Percentiles rank a stretch among this genome's conserved stretches.
Conservation (phyloP, 1,284 basidiomycete genomes). For the Malassezia yamatoensis region DNA sequence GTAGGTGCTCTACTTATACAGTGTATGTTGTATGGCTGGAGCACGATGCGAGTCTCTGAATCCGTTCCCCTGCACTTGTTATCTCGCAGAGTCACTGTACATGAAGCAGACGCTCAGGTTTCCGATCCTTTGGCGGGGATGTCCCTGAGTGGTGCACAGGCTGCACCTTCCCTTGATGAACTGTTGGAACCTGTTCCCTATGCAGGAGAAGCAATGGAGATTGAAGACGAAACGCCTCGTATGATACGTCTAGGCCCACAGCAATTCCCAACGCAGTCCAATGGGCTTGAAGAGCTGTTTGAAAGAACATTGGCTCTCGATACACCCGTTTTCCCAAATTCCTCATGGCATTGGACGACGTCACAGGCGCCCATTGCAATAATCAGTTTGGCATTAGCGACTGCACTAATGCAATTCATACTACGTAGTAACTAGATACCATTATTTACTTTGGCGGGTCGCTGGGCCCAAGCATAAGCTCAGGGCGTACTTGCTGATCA, state of each 20-base stretch:
- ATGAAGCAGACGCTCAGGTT: not conserved
- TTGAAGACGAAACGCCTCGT: conserved; percentile 6
- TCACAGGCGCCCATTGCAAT: not conserved
- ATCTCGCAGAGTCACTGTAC: not conserved
- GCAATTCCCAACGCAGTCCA: conserved; percentile 26
- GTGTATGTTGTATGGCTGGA: not conserved
- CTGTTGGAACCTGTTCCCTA: not conserved
- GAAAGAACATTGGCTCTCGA: conserved; percentile 20
- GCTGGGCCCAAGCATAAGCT: conserved; percentile 52
- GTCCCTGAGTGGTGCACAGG: conserved; percentile 1
- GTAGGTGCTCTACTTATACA: not conserved
- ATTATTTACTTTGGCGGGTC: conserved; percentile 24
- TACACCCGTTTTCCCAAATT: not conserved
- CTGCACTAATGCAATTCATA: not conserved
- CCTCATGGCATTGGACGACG: conserved; percentile 1
- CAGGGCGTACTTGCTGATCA: conserved; percentile 86
- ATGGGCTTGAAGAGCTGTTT: conserved; percentile 37
- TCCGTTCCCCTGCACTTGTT: not conserved
- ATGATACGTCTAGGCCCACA: conserved; percentile 30
- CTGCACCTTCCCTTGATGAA: conserved; percentile 1
- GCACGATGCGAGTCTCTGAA: not conserved
- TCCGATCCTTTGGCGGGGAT: conserved; percentile 5
- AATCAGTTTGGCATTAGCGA: not conserved
- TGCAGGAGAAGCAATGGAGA: conserved; percentile 5
- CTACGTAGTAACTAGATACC: not conserved